A percentile compares a stretch with the other conserved stretches of the same genome.
phyloP scores from a whole-genome alignment of 1,284 basidiomycete genomes.

The Fomitopsis pinicola region DNA sequence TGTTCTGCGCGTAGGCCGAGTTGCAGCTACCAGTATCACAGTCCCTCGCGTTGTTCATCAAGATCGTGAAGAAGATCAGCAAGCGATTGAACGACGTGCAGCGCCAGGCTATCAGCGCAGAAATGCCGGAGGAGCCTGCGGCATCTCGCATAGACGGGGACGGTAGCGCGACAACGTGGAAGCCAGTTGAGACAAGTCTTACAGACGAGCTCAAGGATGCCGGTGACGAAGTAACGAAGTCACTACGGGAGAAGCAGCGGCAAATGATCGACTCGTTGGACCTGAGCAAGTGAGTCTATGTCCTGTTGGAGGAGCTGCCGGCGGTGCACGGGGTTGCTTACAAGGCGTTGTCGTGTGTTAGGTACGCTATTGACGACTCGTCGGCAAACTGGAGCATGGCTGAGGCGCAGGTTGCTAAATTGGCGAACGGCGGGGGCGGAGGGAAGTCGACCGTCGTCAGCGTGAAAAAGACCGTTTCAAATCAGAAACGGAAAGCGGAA shows the following conservation, averaged over 20 bases:
- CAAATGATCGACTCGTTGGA: slow-evolving; percentile 86
- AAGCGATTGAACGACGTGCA: slow-evolving; percentile 80
- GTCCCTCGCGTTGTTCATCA: slow-evolving; percentile 87
- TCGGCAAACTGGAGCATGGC: slow-evolving; percentile 72
- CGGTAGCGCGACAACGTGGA: slow-evolving; percentile 33
- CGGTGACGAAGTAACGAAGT: slow-evolving; percentile 49
- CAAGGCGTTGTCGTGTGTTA: slow-evolving; percentile 31
- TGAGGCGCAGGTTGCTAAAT: slow-evolving; percentile 62
- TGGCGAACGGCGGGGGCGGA: slow-evolving; percentile 36
- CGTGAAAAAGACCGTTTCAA: slow-evolving; percentile 53
- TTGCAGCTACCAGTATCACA: slow-evolving; percentile 85
- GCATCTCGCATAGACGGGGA: slow-evolving; percentile 18
- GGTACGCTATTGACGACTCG: slow-evolving; percentile 75
- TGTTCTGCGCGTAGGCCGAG: slow-evolving; percentile 47
- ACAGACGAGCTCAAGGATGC: slow-evolving; percentile 72
- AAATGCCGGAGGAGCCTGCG: slow-evolving; percentile 36
- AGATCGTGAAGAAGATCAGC: slow-evolving; percentile 84
- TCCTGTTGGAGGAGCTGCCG: neutral
- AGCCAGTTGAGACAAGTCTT: slow-evolving; percentile 49
- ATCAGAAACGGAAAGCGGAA: slow-evolving; percentile 61
- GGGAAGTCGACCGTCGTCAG: slow-evolving; percentile 70
- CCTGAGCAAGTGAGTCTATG: slow-evolving; percentile 69
- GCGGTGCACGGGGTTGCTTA: slow-evolving; percentile 10
- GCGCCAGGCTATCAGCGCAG: slow-evolving; percentile 67
- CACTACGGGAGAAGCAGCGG: slow-evolving; percentile 65